Base-by-base conservation (phyloP, 2,329 filamentous ascomycete species). In the Penicillium griseofulvum region DNA sequence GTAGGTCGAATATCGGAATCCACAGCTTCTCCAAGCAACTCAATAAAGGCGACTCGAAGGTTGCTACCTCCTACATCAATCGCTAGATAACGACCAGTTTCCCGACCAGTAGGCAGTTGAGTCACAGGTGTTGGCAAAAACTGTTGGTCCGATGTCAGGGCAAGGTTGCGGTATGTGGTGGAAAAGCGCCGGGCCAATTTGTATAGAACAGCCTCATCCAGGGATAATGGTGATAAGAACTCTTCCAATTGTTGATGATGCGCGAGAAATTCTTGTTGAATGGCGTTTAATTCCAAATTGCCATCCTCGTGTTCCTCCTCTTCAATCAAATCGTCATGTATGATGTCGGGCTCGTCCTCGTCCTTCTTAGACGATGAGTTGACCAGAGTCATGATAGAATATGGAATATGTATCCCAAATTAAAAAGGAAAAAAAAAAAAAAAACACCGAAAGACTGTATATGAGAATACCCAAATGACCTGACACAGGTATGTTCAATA, bases 51-150 rank as follows among this genome's bases (percentile, higher is more conserved):
- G 19, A 83, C 81, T 56, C 81, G 74, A 41, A 84, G 70, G 58
- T 83, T 83, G 51, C 78, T 81, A 6, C 81, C 81, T 42, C 81
- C 81, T 34, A 84, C 80, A 66, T 84, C 81, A 52, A 84, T 83
- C 44, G 80, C 80, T 48, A 83, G 63, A 60, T 83, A 83, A 26
- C 76, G 78, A 37, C 81, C 81, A 6, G 78, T 80, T 64, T 83
- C 81, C 59, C 77, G 72, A 17, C 81, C 81, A 1, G 76, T 80
- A 12, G 77, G 77, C 29, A 79, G 62, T 55, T 71, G 71, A 19
- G 77, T 79, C 19, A 79, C 76, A 0, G 77, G 77, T 0, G 77
- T 79, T 16, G 77, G 77, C 29, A 79, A 62, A 55, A 79, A 79
- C 58, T 79, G 76, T 60, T 78, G 68, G 43, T 77, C 72, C 14